Percentiles rank a stretch among this genome's conserved stretches.
Evolutionary conservation across 306 rosid genomes (phyloP).

Genomic region (Herpetospermum pedunculosum): DNA sequence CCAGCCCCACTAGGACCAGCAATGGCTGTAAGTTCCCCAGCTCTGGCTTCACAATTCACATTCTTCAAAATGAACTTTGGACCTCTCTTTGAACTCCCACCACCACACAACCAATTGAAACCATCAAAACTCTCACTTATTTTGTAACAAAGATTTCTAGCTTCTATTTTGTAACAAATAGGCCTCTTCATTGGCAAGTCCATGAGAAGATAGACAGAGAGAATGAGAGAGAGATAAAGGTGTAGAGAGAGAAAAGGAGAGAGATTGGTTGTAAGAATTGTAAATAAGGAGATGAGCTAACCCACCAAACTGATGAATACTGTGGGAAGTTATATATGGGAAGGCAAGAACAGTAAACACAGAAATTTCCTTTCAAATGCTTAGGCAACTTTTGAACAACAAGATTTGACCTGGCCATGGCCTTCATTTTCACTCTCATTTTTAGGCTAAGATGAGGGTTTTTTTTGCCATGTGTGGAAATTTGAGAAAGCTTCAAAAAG

Average conservation of each 20-base stretch:
- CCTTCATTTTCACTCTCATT: constrained; percentile 16
- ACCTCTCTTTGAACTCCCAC: constrained; percentile 23
- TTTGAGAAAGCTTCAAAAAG: constrained; percentile 18
- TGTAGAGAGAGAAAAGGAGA: constrained; percentile 11
- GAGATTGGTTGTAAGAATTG: constrained; percentile 12
- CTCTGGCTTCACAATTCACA: constrained; percentile 72
- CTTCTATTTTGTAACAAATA: constrained; percentile 37
- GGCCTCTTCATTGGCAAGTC: constrained; percentile 28
- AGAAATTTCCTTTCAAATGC: constrained; percentile 17
- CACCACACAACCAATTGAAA: constrained; percentile 28
- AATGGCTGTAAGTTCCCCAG: constrained; percentile 71
- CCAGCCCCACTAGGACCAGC: constrained; percentile 99
- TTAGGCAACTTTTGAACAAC: constrained; percentile 9
- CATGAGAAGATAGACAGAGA: constrained; percentile 25
- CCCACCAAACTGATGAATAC: constrained; percentile 46
- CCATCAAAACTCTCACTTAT: constrained; percentile 43
- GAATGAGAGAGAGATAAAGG: neutral
- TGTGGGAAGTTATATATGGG: constrained; percentile 15
- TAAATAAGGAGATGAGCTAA: constrained; percentile 61
- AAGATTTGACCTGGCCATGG: constrained; percentile 18
- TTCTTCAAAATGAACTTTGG: constrained; percentile 53
- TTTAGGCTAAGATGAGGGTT: constrained; percentile 11
- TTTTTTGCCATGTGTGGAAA: constrained; percentile 11
- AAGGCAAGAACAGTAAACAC: constrained; percentile 19
- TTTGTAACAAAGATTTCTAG: constrained; percentile 55